Base-by-base conservation (phyloP, 495 filamentous ascomycete species). In the Talaromyces thailandensis region DNA sequence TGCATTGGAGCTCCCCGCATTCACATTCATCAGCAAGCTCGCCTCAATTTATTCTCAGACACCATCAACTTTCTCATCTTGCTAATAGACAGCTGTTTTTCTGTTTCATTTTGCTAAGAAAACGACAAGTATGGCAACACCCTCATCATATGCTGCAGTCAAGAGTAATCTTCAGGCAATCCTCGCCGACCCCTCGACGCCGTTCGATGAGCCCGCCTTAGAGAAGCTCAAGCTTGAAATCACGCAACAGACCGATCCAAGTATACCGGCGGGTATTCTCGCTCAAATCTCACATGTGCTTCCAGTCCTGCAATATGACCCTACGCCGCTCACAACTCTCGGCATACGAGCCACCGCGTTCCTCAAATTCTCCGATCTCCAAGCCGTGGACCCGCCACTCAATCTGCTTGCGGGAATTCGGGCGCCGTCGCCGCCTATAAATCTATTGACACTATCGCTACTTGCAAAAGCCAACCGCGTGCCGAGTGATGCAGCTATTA, bases 391-490 rank as follows among this genome's bases (percentile, higher is more conserved):
- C 4, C 81, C 81, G 40, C 70, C 79, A 2, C 70, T 81, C 26
- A 68, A 82, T 56, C 76, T 83, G 55, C 62, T 74, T 56, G 77
- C 78, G 25, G 81, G 80, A 7, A 80, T 92, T 53, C 74, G 76
- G 45, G 84, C 86, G 4, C 81, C 86, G 0, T 82, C 84, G 3
- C 76, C 81, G 16, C 81, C 87, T 0, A 84, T 89, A 67, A 92
- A 93, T 67, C 67, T 87, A 11, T 80, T 93, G 21, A 87, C 83
- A 60, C 79, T 96, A 28, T 77, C 82, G 3, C 71, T 96, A 59
- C 73, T 96, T 53, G 79, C 81, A 64, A 96, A 95, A 68, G 92
- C 91, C 9, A 78, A 84, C 24, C 64, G 74, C 11, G 71, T 72
- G 24, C 78, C 84, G 3, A 79, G 76, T 58, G 87, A 93, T 70